Conservation (phyloP, 805 yeast species). For the Scheffersomyces stipitis region DNA sequence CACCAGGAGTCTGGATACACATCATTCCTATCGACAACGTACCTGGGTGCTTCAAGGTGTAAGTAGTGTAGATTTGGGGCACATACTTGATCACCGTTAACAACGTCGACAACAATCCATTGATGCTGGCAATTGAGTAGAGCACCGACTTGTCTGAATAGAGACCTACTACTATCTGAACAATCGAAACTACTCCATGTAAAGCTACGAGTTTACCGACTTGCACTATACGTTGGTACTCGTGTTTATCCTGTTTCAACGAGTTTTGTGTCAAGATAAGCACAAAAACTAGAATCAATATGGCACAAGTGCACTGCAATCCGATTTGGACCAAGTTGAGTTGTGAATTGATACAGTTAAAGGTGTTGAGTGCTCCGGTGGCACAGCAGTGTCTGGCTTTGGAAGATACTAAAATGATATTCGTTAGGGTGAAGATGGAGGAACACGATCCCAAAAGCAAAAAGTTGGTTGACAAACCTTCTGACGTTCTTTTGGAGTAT, state of each 20-base stretch:
- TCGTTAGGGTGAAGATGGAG: slow-evolving; percentile 65
- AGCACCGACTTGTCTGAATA: slow-evolving; percentile 21
- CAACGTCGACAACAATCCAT: slow-evolving; percentile 65
- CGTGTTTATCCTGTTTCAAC: slow-evolving; percentile 44
- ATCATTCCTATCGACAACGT: slow-evolving; percentile 77
- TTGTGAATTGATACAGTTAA: slow-evolving; percentile 67
- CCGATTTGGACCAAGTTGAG: slow-evolving; percentile 67
- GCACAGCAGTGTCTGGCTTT: slow-evolving; percentile 65
- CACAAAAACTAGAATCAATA: slow-evolving; percentile 56
- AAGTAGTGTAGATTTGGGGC: slow-evolving; percentile 78
- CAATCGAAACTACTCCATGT: slow-evolving; percentile 34
- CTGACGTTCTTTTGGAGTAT: slow-evolving; percentile 57
- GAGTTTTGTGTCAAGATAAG: slow-evolving; percentile 47
- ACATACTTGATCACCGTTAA: slow-evolving; percentile 71
- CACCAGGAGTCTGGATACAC: slow-evolving; percentile 89
- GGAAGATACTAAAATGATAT: slow-evolving; percentile 60
- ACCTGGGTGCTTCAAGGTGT: slow-evolving; percentile 69
- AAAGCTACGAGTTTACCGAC: slow-evolving; percentile 42
- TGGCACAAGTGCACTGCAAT: slow-evolving; percentile 59
- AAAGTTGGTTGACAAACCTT: slow-evolving; percentile 75
- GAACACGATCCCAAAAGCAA: slow-evolving; percentile 69
- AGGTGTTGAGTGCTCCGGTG: slow-evolving; percentile 39
- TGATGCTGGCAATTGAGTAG: slow-evolving; percentile 48
- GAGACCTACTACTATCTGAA: slow-evolving; percentile 36
- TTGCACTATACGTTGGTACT: slow-evolving; percentile 39